Percentiles rank a stretch among this genome's conserved stretches.
Evolutionary conservation across 1,284 basidiomycete species (phyloP).

Genomic region (Spongispora temasekensis): DNA sequence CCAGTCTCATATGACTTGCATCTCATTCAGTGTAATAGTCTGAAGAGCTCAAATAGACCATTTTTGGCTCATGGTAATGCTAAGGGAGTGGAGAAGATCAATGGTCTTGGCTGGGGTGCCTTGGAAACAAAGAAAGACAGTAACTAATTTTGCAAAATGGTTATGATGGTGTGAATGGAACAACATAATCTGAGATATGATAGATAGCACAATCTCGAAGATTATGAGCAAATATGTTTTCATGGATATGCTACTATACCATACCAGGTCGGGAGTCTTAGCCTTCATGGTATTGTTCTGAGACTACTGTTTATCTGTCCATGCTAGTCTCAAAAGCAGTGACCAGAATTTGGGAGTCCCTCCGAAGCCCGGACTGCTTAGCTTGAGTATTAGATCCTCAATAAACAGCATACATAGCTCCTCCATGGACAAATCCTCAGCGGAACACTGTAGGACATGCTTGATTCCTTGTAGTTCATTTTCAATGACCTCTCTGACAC

Average conservation of each 20-base stretch:
- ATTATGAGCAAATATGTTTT: not conserved
- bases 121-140: not conserved
- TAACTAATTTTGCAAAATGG: not conserved
- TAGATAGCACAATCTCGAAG: not conserved
- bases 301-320: not conserved
- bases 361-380: not conserved
- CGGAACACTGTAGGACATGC: not conserved
- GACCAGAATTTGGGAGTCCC: not conserved
- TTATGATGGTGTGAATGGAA: not conserved
- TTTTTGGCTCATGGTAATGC: conserved; percentile 1
- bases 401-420: not conserved
- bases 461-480: not conserved
- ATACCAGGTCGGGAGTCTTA: not conserved
- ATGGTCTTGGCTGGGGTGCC: not conserved
- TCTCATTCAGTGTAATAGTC: not conserved
- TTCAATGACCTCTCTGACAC: too few species aligned
- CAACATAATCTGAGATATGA: not conserved
- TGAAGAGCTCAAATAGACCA: not conserved
- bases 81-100: not conserved
- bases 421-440: not conserved
- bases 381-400: not conserved
- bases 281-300: not conserved
- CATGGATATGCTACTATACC: too few species aligned
- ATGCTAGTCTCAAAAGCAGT: not conserved
- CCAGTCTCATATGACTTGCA: not conserved